phyloP scores from a whole-genome alignment of 208 protist genomes.

The Leishmania aethiopica region DNA sequence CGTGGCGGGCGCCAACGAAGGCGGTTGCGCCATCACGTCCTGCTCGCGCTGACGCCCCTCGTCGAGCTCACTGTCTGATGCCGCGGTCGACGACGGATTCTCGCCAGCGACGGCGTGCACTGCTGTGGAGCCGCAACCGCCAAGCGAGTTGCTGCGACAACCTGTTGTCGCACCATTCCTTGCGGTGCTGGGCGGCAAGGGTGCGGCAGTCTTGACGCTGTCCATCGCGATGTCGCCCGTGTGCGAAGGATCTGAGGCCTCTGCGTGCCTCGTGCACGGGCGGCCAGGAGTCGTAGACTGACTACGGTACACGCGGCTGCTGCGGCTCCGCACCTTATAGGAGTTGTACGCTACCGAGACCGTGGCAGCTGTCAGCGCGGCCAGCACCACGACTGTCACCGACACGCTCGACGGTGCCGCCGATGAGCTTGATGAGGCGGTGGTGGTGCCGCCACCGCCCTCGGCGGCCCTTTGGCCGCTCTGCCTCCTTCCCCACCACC shows the following conservation, averaged over 20 bases:
- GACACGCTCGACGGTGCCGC: background rate
- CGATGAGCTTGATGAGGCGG: background rate
- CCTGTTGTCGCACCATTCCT: background rate
- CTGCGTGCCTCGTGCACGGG: background rate
- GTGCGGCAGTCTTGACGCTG: background rate
- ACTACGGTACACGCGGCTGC: background rate
- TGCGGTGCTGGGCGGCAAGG: background rate
- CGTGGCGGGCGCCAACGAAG: too few relatives aligned
- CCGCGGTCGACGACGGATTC: background rate
- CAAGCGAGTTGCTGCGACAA: background rate
- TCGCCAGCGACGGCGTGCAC: background rate
- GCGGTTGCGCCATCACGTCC: background rate
- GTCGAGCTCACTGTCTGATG: background rate
- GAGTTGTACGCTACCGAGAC: conserved; percentile 13
- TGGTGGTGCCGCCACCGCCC: background rate
- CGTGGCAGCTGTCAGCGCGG: conserved; percentile 12
- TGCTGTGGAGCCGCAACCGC: background rate
- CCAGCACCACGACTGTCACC: background rate
- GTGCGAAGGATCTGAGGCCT: background rate
- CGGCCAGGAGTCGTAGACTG: conserved; percentile 5
- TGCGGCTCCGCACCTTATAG: conserved; percentile 3
- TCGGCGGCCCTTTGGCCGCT: background rate
- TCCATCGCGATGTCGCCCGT: background rate
- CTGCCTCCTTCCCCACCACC: background rate
- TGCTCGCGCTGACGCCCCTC: background rate